Conservation (phyloP, 2,329 filamentous ascomycete genomes). For the Huntiella abstrusa region DNA sequence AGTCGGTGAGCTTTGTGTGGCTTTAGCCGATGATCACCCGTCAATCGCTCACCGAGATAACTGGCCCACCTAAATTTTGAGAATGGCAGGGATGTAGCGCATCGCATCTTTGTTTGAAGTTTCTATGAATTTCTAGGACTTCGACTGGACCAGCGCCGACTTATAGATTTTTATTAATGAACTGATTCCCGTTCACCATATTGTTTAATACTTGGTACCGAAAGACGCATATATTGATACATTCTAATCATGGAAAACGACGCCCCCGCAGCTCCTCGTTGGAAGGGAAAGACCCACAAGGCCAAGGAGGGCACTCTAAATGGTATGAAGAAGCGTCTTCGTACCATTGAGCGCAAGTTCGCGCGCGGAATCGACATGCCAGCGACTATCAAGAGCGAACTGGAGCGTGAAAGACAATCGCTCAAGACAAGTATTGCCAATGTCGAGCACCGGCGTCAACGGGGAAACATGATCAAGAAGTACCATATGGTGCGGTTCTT, state of each 20-base stretch:
- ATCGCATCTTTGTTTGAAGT: background rate
- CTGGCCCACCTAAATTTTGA: conserved; percentile 11
- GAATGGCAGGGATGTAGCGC: background rate
- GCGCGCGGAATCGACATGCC: conserved; percentile 43
- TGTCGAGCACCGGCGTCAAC: conserved; percentile 39
- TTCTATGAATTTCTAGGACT: no score
- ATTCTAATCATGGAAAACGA: background rate
- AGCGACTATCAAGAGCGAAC: conserved; percentile 45
- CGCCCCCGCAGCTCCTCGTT: conserved; percentile 15
- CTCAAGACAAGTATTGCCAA: conserved; percentile 45
- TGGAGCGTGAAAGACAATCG: conserved; percentile 52
- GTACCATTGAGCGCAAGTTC: conserved; percentile 49
- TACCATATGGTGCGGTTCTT: conserved; percentile 79
- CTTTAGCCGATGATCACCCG: conserved; percentile 5
- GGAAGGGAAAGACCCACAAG: conserved; percentile 22
- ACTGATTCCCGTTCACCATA: background rate
- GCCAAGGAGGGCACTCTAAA: conserved; percentile 31
- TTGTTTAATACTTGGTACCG: background rate
- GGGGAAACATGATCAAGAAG: conserved; percentile 52
- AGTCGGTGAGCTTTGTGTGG: background rate
- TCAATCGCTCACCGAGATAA: conserved; percentile 5
- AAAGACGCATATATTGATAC: background rate
- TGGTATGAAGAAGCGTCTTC: conserved; percentile 51
- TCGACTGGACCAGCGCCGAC: no score
- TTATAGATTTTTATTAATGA: background rate